Percentiles rank a stretch among this genome's conserved stretches.
Conservation (phyloP, 1,284 basidiomycete species). For the Tetrapyrgos nigripes region DNA sequence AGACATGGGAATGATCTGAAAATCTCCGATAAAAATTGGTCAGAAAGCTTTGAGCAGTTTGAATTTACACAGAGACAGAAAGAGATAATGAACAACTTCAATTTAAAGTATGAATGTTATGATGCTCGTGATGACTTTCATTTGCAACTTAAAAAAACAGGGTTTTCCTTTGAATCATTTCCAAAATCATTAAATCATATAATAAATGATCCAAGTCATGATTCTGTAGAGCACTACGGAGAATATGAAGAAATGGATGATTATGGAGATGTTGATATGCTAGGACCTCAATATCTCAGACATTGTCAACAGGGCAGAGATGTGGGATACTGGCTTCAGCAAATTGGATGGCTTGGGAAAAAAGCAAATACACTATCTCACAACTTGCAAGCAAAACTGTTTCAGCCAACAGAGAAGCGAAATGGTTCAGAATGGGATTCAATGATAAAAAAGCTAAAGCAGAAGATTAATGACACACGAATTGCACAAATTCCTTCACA, state of each 20-base stretch:
- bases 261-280: neutral
- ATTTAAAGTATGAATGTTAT: constrained; percentile 32
- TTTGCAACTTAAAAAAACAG: constrained; percentile 16
- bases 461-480: too few species aligned
- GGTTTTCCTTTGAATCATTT: neutral
- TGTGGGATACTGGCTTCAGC: too few species aligned
- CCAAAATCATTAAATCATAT: neutral
- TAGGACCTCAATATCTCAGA: neutral
- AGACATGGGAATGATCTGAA: constrained; percentile 19
- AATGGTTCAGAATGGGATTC: too few species aligned
- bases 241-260: neutral
- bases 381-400: too few species aligned
- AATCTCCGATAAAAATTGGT: constrained; percentile 13
- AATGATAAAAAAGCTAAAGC: too few species aligned
- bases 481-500: too few species aligned
- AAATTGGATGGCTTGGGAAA: too few species aligned
- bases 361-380: too few species aligned
- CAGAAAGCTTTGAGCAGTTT: constrained; percentile 17
- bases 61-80: constrained; percentile 14
- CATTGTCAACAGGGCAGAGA: neutral
- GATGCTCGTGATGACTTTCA: constrained; percentile 29
- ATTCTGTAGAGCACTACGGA: too few species aligned
- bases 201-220: neutral
- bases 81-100: constrained; percentile 26
- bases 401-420: too few species aligned